Evolutionary conservation across 2,329 filamentous ascomycete species (phyloP).

Genomic region (Beauveria sp.): DNA sequence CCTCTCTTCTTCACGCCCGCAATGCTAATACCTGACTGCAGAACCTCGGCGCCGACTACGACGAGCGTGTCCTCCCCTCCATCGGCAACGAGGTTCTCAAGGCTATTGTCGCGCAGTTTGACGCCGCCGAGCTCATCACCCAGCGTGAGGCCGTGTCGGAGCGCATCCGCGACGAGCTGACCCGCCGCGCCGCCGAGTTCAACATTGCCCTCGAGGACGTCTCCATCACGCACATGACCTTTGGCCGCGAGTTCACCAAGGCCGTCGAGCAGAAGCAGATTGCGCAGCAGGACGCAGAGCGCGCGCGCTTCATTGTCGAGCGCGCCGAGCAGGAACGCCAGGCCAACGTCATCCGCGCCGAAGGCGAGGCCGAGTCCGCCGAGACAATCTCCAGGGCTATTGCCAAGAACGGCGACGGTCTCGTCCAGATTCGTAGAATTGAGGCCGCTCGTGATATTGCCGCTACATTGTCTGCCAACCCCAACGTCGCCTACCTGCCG

Average conservation of each 20-base stretch:
- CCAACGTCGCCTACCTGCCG: conserved; percentile 92
- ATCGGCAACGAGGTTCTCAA: conserved; percentile 99
- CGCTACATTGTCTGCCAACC: conserved; percentile 78
- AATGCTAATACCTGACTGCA: conserved; percentile 30
- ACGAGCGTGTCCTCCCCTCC: conserved; percentile 94
- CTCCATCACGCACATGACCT: conserved; percentile 99
- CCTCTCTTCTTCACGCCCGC: neutral
- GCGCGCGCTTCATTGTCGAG: conserved; percentile 96
- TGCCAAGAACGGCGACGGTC: conserved; percentile 83
- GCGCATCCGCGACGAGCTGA: conserved; percentile 85
- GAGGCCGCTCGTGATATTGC: conserved; percentile 96
- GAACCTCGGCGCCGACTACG: conserved; percentile 97
- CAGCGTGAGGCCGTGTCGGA: conserved; percentile 95
- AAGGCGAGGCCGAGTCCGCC: conserved; percentile 94
- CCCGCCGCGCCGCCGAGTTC: conserved; percentile 91
- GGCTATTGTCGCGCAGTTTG: conserved; percentile 96
- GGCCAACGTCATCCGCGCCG: conserved; percentile 94
- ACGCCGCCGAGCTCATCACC: conserved; percentile 96
- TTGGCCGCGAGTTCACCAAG: conserved; percentile 96
- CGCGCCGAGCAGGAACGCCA: conserved; percentile 97
- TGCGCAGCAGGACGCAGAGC: conserved; percentile 96
- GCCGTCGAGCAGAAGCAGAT: conserved; percentile 99
- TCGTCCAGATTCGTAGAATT: conserved; percentile 94
- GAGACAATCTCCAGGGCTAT: conserved; percentile 94
- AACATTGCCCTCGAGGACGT: conserved; percentile 99